phyloP scores from a whole-genome alignment of 257 asterid species.

The Cinchona pubescens region DNA sequence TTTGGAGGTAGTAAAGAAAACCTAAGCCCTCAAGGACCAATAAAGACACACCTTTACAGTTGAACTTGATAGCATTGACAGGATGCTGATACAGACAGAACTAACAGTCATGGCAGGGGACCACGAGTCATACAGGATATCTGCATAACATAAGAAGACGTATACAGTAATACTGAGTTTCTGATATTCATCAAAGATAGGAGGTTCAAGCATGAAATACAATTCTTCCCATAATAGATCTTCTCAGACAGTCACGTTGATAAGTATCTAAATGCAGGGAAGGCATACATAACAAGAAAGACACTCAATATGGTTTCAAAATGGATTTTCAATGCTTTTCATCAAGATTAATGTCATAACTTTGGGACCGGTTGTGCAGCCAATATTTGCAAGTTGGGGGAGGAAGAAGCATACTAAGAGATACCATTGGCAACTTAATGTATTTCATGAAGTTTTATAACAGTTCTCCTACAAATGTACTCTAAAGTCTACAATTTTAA shows the following conservation, averaged over 20 bases:
- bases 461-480: neutral
- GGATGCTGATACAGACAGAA: constrained; percentile 95
- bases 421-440: neutral
- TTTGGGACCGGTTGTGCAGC: neutral
- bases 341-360: neutral
- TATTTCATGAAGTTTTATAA: neutral
- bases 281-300: neutral
- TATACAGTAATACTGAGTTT: neutral
- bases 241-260: neutral
- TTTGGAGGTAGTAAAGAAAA: neutral
- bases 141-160: constrained; percentile 36
- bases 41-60: constrained; percentile 60
- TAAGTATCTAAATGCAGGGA: neutral
- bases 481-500: neutral
- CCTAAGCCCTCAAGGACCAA: neutral
- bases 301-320: neutral
- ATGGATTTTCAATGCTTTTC: neutral
- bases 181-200: no score
- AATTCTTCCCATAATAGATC: no score
- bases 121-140: constrained; percentile 95
- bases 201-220: no score
- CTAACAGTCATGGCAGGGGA: constrained; percentile 99
- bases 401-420: neutral
- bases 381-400: neutral
- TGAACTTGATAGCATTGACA: constrained; percentile 96